Evolutionary conservation across 768 basidiomycete species (phyloP).

Genomic region (Pleurotus giganteus): DNA sequence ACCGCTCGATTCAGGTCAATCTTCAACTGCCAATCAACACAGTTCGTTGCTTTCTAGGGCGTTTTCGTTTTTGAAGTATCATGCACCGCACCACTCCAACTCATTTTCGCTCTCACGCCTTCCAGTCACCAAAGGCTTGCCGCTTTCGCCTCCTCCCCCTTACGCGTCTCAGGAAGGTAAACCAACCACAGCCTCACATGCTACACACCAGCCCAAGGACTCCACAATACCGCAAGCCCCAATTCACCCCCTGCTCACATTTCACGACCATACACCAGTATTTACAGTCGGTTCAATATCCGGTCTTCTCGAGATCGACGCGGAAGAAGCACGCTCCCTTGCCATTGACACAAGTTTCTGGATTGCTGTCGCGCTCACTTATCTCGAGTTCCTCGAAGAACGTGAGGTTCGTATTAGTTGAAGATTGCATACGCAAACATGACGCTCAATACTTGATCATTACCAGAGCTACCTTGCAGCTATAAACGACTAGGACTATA

Average conservation of each 20-base stretch:
- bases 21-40: slow-evolving; percentile 25
- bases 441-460: background rate
- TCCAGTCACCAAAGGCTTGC: slow-evolving; percentile 20
- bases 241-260: slow-evolving; percentile 58
- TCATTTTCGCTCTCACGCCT: slow-evolving; percentile 58
- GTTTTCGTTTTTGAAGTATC: slow-evolving; percentile 43
- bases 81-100: slow-evolving; percentile 54
- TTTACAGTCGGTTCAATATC: slow-evolving; percentile 55
- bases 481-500: slow-evolving; percentile 33
- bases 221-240: too few species aligned
- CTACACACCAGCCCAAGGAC: slow-evolving; percentile 18
- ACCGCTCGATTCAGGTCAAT: slow-evolving; percentile 36
- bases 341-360: slow-evolving; percentile 80
- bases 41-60: slow-evolving; percentile 51
- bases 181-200: slow-evolving; percentile 14
- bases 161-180: slow-evolving; percentile 27
- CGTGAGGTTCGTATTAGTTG: slow-evolving; percentile 66
- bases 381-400: slow-evolving; percentile 75
- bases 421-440: too few species aligned
- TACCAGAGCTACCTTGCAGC: slow-evolving; percentile 58
- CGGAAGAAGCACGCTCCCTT: slow-evolving; percentile 48
- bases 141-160: slow-evolving; percentile 34
- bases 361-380: slow-evolving; percentile 71
- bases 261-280: slow-evolving; percentile 71
- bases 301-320: slow-evolving; percentile 65